A percentile compares a stretch with the other conserved stretches of the same genome.
phyloP scores from a whole-genome alignment of 495 filamentous ascomycete genomes.

The Hypoxylon perforatum region DNA sequence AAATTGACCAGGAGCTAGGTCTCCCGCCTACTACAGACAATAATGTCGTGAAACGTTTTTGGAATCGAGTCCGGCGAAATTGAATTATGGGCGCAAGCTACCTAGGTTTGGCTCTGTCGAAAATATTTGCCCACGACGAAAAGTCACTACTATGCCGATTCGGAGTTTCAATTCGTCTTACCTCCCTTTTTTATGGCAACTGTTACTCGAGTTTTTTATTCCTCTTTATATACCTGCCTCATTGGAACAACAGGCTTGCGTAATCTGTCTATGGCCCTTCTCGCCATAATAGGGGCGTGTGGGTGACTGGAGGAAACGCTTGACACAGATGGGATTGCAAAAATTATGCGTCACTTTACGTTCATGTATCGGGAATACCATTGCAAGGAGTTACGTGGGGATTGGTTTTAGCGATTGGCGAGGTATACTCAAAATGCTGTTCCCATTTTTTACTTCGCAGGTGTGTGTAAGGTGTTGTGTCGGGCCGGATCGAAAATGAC shows the following conservation, averaged over 20 bases:
- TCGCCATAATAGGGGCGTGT: background rate
- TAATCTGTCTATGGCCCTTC: background rate
- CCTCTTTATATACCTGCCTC: conserved; percentile 3
- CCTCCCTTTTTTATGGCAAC: conserved; percentile 7
- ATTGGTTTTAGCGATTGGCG: conserved; percentile 12
- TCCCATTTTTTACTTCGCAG: conserved; percentile 8
- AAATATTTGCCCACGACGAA: background rate
- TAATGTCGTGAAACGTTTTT: conserved; percentile 47
- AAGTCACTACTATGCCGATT: background rate
- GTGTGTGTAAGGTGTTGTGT: conserved; percentile 16
- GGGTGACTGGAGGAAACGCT: conserved; percentile 3
- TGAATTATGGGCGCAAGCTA: conserved; percentile 2
- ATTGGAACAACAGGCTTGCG: too few relatives aligned
- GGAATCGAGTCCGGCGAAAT: conserved; percentile 49
- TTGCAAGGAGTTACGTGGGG: conserved; percentile 39
- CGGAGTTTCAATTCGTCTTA: conserved; percentile 1
- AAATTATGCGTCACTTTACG: conserved; percentile 13
- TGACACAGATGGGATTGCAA: conserved; percentile 24
- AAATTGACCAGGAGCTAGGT: conserved; percentile 46
- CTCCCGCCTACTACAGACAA: conserved; percentile 32
- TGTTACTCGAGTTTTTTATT: background rate
- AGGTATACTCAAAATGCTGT: conserved; percentile 37
- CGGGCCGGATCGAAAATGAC: conserved; percentile 10
- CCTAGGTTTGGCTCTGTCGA: background rate
- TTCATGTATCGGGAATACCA: conserved; percentile 34